Percentiles rank a stretch among this genome's conserved stretches.
Conservation (phyloP, 2,329 filamentous ascomycete genomes). For the Cercospora zeae-maydis region DNA sequence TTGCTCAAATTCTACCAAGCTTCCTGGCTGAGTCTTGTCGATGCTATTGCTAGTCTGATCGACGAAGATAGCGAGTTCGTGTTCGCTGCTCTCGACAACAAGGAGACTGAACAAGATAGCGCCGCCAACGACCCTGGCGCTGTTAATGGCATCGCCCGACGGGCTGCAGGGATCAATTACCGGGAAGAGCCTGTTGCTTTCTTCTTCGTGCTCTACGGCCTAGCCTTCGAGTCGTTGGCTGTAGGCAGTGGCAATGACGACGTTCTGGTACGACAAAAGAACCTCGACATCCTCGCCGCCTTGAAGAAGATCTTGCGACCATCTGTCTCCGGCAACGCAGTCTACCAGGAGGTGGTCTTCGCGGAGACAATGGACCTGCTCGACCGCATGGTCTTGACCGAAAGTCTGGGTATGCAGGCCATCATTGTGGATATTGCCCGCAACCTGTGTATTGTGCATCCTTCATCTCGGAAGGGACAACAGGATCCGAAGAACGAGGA, state of each 20-base stretch:
- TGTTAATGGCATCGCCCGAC: constrained; percentile 44
- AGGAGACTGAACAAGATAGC: constrained; percentile 42
- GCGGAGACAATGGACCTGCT: constrained; percentile 95
- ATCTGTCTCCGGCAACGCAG: constrained; percentile 90
- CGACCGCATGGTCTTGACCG: constrained; percentile 86
- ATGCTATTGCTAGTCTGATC: constrained; percentile 94
- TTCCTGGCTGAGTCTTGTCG: constrained; percentile 91
- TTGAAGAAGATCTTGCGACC: constrained; percentile 93
- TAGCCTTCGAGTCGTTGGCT: constrained; percentile 92
- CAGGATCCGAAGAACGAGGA: constrained; percentile 46
- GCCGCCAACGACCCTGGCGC: constrained; percentile 15
- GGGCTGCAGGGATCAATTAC: constrained; percentile 85
- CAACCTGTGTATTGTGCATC: constrained; percentile 84
- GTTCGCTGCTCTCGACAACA: constrained; percentile 92
- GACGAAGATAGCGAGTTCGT: constrained; percentile 98
- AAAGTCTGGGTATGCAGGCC: constrained; percentile 80
- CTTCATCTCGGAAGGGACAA: constrained; percentile 69
- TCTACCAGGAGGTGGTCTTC: constrained; percentile 94
- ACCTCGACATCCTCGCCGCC: constrained; percentile 79
- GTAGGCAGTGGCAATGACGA: constrained; percentile 63
- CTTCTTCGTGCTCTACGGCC: constrained; percentile 96
- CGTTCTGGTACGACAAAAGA: constrained; percentile 33
- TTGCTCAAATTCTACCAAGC: constrained; percentile 94
- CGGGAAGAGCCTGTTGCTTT: constrained; percentile 96
- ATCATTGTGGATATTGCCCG: constrained; percentile 93